Base-by-base conservation (phyloP, 306 rosid genomes). In the Fagus crenata region DNA sequence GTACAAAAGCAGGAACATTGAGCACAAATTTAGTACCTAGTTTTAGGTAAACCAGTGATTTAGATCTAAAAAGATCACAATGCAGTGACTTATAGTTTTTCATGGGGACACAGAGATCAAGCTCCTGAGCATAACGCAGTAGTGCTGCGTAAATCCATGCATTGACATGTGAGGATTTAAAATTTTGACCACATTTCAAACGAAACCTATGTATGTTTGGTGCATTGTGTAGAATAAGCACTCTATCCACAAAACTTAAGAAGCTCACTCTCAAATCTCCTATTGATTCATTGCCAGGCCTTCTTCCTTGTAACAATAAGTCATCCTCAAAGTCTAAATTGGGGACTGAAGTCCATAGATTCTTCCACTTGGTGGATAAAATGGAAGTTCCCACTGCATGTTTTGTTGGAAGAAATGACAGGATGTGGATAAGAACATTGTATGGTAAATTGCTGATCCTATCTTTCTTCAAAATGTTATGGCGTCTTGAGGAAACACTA, bases 331-430 rank as follows among this genome's bases (percentile, higher is more conserved):
- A 55, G 31, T 55, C 60, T 55, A 55, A 55, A 55, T 12, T 55
- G 60, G 60, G 60, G 28, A 54, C 60, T 54, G 17, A 17, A 54
- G 8, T 5, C 31, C 60, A 54, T 11, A 54, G 14, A 17, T 54
- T 54, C 60, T 54, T 54, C 60, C 31, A 54, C 28, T 18, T 54
- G 60, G 22, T 17, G 28, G 60, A 54, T 18, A 54, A 54, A 54
- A 54, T 15, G 15, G 60, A 54, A 17, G 60, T 54, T 15, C n/a
- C 60, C 2, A 54, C 60, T 17, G 60, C 60, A 54, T 54, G 60
- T 54, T 54, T 54, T 54, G 60, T 54, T 54, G 60, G 60, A 54
- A 54, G 60, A 54, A 54, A 54, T 54, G 60, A 54, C 2, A 54
- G 60, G 60, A 54, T 54, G 60, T 54, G 60, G 15, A 28, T 3